Evolutionary conservation across 345 rosid genomes (phyloP).

Genomic region (Hibiscus mutabilis): DNA sequence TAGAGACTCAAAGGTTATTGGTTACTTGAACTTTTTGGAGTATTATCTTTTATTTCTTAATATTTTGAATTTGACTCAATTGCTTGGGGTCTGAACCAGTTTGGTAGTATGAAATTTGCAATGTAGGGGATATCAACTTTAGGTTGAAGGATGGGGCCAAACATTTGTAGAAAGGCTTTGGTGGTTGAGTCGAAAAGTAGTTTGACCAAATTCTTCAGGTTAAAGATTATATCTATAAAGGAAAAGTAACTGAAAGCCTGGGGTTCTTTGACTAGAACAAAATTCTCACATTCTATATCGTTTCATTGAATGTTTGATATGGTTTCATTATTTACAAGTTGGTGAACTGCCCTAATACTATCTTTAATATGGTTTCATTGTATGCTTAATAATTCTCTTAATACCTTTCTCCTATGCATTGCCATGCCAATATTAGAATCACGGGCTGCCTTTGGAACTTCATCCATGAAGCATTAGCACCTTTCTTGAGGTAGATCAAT

Average conservation of each 20-base stretch:
- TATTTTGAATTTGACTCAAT: not conserved
- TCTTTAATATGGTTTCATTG: not conserved
- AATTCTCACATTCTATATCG: not conserved
- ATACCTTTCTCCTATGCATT: not conserved
- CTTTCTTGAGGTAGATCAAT: not conserved
- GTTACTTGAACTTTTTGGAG: constrained; percentile 5
- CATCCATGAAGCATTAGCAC: not conserved
- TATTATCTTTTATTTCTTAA: not conserved
- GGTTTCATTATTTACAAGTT: not conserved
- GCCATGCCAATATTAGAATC: not conserved
- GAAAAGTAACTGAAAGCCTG: not conserved
- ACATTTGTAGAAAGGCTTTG: not conserved
- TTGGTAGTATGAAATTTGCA: not conserved
- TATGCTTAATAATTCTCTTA: not conserved
- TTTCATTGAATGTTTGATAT: not conserved
- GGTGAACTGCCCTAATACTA: not conserved
- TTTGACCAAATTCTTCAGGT: not conserved
- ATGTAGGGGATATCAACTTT: not conserved
- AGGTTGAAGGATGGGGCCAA: not conserved
- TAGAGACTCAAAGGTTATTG: constrained; percentile 77
- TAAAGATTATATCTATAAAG: not conserved
- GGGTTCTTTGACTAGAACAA: not conserved
- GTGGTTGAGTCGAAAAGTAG: not conserved
- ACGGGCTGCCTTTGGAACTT: not conserved
- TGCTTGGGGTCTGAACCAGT: not conserved